Evolutionary conservation across 257 asterid genomes (phyloP).

Genomic region (Coffea eugenioides): DNA sequence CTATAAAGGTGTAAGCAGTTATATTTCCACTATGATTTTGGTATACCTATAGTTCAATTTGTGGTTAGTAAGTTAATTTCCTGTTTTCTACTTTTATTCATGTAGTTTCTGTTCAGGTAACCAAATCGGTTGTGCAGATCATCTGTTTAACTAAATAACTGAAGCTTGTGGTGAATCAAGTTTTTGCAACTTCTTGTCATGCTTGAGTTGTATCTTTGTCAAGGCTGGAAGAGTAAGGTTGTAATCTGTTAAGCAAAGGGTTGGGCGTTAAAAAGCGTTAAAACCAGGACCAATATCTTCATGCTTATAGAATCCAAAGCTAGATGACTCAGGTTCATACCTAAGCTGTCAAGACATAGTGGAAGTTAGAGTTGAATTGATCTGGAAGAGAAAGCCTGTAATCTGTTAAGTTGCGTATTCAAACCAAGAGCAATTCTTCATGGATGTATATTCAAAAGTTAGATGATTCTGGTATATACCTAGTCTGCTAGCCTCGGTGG

Average conservation of each 20-base stretch:
- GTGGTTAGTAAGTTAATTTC: neutral
- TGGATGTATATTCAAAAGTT: neutral
- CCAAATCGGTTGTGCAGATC: neutral
- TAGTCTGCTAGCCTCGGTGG: neutral
- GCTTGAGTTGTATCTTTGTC: neutral
- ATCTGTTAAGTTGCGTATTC: neutral
- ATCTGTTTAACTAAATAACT: neutral
- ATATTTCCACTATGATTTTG: neutral
- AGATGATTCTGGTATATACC: neutral
- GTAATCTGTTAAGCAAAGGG: neutral
- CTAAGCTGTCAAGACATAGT: too few relatives aligned
- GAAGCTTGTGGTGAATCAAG: neutral
- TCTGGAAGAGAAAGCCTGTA: too few relatives aligned
- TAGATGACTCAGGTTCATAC: too few relatives aligned
- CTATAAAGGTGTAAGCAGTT: neutral
- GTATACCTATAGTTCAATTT: neutral
- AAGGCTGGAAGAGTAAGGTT: neutral
- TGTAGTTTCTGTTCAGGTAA: neutral
- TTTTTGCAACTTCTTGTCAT: neutral
- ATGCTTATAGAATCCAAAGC: too few relatives aligned
- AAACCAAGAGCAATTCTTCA: neutral
- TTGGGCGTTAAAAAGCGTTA: neutral
- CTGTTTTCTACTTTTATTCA: neutral
- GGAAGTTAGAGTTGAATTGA: too few relatives aligned
- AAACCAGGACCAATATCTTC: too few relatives aligned